phyloP scores from a whole-genome alignment of 129 eudicot genomes.

The Lactuca saligna region DNA sequence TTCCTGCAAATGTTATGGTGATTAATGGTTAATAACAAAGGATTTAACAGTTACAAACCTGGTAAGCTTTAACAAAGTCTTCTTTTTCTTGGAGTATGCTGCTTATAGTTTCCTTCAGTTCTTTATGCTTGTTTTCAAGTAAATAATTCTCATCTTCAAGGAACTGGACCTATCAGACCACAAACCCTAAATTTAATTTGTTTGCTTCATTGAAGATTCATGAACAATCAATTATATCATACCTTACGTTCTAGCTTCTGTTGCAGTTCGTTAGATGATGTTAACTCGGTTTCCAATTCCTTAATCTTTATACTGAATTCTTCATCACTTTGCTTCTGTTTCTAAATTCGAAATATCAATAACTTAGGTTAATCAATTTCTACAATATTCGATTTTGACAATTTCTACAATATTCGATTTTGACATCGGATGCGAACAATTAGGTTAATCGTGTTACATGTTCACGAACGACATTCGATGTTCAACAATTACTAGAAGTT shows the following conservation, averaged over 20 bases:
- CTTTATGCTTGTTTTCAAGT: conserved; percentile 60
- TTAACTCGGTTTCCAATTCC: conserved; percentile 48
- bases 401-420: no score
- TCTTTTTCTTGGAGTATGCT: conserved; percentile 51
- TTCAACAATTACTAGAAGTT: background rate
- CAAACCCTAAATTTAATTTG: conserved; percentile 9
- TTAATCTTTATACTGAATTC: conserved; percentile 35
- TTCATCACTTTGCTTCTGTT: conserved; percentile 46
- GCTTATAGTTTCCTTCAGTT: conserved; percentile 52
- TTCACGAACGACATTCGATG: background rate
- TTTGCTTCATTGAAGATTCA: conserved; percentile 16
- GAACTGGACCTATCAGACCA: conserved; percentile 43
- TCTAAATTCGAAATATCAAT: conserved; percentile 25
- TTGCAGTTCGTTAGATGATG: conserved; percentile 39
- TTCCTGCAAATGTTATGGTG: conserved; percentile 45
- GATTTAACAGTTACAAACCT: conserved; percentile 37
- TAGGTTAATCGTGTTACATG: background rate
- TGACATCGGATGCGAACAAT: background rate
- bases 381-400: background rate
- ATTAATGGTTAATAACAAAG: background rate
- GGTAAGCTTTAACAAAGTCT: conserved; percentile 50
- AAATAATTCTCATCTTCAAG: conserved; percentile 57
- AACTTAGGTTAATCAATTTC: background rate
- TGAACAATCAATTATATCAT: conserved; percentile 13
- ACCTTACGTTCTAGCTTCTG: conserved; percentile 59